A percentile compares a stretch with the other conserved stretches of the same genome.
Evolutionary conservation across 2,329 filamentous ascomycete genomes (phyloP).

Genomic region (Phymatotrichopsis omnivora): DNA sequence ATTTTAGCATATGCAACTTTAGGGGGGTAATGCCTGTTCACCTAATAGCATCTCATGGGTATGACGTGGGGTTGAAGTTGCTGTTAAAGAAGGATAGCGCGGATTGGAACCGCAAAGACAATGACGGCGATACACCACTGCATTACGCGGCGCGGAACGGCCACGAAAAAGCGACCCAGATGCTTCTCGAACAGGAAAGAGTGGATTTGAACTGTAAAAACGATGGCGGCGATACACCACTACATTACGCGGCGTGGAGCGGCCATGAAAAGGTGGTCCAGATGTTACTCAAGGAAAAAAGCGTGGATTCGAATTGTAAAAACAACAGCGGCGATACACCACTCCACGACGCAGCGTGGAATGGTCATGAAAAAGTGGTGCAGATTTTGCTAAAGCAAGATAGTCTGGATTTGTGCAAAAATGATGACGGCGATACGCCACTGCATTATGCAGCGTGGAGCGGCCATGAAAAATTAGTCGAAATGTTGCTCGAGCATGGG

Average conservation of each 20-base stretch:
- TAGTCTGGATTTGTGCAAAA: too few relatives aligned
- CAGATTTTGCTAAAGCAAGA: too few relatives aligned
- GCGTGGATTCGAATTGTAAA: too few relatives aligned
- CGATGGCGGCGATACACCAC: too few relatives aligned
- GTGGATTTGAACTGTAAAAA: conserved; percentile 16
- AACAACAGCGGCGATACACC: too few relatives aligned
- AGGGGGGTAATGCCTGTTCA: conserved; percentile 15
- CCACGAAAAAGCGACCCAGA: conserved; percentile 17
- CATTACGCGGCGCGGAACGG: conserved; percentile 17
- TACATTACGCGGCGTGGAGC: too few relatives aligned
- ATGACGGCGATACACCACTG: conserved; percentile 20
- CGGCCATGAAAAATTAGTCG: conserved; percentile 21
- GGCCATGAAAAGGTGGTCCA: too few relatives aligned
- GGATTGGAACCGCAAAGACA: too few relatives aligned
- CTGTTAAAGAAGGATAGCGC: neutral
- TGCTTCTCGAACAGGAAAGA: conserved; percentile 8
- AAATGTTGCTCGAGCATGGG: conserved; percentile 14
- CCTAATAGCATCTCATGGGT: conserved; percentile 11
- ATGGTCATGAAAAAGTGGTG: too few relatives aligned
- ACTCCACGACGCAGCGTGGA: too few relatives aligned
- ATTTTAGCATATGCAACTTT: conserved; percentile 10
- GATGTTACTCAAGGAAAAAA: too few relatives aligned
- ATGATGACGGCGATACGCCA: conserved; percentile 19
- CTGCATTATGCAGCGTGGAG: conserved; percentile 17
- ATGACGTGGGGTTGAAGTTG: conserved; percentile 4